Conservation (phyloP, 1,284 basidiomycete species). For the Chondrostereum purpureum region DNA sequence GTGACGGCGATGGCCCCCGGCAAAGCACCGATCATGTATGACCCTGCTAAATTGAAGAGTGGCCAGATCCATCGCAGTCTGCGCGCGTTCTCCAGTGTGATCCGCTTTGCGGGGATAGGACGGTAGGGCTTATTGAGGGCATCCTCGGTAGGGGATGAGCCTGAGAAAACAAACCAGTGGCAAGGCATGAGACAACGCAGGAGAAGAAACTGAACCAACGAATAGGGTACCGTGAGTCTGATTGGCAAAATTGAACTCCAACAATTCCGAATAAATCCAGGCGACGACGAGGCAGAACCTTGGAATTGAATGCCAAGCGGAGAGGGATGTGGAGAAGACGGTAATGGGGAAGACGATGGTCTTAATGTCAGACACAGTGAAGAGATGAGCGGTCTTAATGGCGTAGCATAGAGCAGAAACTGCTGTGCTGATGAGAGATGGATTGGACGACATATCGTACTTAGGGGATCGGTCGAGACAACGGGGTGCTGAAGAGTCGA, state of each 20-base stretch:
- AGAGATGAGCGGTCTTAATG: neutral
- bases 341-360: constrained; percentile 1
- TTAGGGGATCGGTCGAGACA: too few species aligned
- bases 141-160: neutral
- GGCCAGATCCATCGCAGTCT: neutral
- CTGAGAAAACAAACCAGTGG: too few species aligned
- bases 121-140: constrained; percentile 3
- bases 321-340: neutral
- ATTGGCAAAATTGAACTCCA: constrained; percentile 1
- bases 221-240: neutral
- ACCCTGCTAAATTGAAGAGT: neutral
- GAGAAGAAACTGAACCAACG: too few species aligned
- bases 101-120: constrained; percentile 3
- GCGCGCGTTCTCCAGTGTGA: neutral
- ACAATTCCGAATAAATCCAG: neutral
- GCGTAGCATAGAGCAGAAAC: too few species aligned
- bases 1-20: neutral
- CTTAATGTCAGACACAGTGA: neutral
- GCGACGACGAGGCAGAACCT: neutral
- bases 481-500: too few species aligned
- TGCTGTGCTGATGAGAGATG: too few species aligned
- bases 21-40: neutral
- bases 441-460: too few species aligned
- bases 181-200: too few species aligned
- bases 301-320: neutral